These are phyloP conservation scores for Trichophyton equinum DNA, from an alignment of 2,329 filamentous ascomycete species.

Conservation along the genomic window DNA sequence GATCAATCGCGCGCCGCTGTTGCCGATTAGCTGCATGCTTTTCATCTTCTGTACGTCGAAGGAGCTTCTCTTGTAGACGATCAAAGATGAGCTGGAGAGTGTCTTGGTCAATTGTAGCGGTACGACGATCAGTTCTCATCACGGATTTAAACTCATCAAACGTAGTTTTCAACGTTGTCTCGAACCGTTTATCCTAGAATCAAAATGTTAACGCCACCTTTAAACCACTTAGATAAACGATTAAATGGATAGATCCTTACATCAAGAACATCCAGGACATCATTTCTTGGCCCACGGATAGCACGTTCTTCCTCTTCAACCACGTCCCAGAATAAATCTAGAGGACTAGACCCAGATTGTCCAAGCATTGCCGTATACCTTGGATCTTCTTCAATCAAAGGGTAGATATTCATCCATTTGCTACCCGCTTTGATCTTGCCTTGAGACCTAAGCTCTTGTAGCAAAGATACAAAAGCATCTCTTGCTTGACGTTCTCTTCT, in stretches of 20 bases:
- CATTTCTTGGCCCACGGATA: slow-evolving; percentile 67
- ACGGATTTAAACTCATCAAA: slow-evolving; percentile 77
- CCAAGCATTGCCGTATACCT: slow-evolving; percentile 76
- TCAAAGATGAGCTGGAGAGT: slow-evolving; percentile 72
- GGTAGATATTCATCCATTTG: slow-evolving; percentile 76
- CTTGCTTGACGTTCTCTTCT: slow-evolving; percentile 76
- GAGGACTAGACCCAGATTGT: slow-evolving; percentile 68
- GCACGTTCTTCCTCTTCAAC: slow-evolving; percentile 86
- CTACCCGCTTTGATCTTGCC: slow-evolving; percentile 79
- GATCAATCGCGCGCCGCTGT: slow-evolving; percentile 72
- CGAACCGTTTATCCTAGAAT: slow-evolving; percentile 71
- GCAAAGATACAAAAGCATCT: slow-evolving; percentile 63
- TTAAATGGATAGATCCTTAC: slow-evolving; percentile 33
- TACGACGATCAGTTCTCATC: slow-evolving; percentile 75
- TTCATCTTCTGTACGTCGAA: slow-evolving; percentile 72
- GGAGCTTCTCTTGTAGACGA: slow-evolving; percentile 74
- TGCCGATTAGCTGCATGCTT: slow-evolving; percentile 69
- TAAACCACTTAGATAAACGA: not conserved
- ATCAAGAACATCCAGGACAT: slow-evolving; percentile 78
- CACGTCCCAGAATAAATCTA: slow-evolving; percentile 92
- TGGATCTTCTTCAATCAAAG: slow-evolving; percentile 63
- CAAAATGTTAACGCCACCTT: slow-evolving; percentile 23
- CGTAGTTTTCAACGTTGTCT: slow-evolving; percentile 73
- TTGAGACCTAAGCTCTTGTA: slow-evolving; percentile 58
- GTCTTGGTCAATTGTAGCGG: slow-evolving; percentile 73